These are phyloP conservation scores for Naganishia albida DNA, from an alignment of 1,284 basidiomycete species.

Conservation along the genomic window DNA sequence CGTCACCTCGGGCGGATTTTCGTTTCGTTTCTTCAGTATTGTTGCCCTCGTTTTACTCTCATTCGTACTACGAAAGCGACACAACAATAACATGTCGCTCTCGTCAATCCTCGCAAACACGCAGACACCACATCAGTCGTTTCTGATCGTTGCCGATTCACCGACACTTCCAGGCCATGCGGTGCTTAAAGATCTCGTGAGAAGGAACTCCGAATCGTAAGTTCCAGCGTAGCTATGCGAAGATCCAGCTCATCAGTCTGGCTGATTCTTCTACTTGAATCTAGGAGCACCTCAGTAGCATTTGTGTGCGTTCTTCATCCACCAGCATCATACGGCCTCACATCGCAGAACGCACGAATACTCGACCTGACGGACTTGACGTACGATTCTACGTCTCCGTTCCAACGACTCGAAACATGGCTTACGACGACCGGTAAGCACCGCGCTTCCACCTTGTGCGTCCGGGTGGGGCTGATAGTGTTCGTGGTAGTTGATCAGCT, in stretches of 20 bases:
- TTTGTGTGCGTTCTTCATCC: conserved; percentile 22
- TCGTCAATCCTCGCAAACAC: conserved; percentile 40
- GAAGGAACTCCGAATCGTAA: conserved; percentile 23
- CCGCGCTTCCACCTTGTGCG: no score
- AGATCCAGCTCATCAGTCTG: background rate
- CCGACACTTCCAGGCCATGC: conserved; percentile 27
- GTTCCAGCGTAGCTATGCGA: background rate
- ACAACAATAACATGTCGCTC: conserved; percentile 7
- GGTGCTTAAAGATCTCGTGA: conserved; percentile 23
- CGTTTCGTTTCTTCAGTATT: background rate
- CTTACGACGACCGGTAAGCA: background rate
- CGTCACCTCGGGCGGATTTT: conserved; percentile 6
- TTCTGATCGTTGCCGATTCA: conserved; percentile 40
- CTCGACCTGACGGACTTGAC: conserved; percentile 30
- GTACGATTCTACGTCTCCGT: background rate
- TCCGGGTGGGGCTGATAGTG: background rate
- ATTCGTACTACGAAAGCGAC: background rate
- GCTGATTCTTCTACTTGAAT: background rate
- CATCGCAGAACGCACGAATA: background rate
- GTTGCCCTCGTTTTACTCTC: no score
- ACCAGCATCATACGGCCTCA: conserved; percentile 20
- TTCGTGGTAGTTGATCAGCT: conserved; percentile 7
- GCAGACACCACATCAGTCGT: conserved; percentile 47
- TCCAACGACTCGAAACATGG: conserved; percentile 12
- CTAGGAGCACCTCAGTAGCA: background rate